Conservation (phyloP, 202 grass and related monocot species). For the Bolboschoenoplectus hybrid region DNA sequence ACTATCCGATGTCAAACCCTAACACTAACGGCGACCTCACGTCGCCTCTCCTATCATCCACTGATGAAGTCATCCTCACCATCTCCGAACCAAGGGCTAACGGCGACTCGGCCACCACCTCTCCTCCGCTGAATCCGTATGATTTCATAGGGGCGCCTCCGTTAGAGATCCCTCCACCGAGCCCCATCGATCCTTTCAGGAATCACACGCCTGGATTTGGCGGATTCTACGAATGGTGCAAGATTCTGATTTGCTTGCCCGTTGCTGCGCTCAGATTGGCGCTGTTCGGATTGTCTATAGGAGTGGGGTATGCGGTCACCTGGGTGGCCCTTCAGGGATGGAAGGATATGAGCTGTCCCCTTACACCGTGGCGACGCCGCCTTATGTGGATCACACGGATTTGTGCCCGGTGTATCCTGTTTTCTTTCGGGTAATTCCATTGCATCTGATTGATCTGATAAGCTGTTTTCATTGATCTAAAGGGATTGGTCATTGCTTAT, state of each 20-base stretch:
- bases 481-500: neutral
- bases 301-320: conserved; percentile 69
- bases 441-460: conserved; percentile 39
- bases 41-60: conserved; percentile 53
- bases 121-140: conserved; percentile 52
- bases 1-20: conserved; percentile 39
- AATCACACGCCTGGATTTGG: conserved; percentile 67
- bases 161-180: conserved; percentile 25
- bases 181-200: conserved; percentile 74
- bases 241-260: conserved; percentile 65
- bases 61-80: conserved; percentile 49
- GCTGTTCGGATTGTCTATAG: conserved; percentile 70
- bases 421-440: conserved; percentile 81
- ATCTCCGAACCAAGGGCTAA: conserved; percentile 32
- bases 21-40: conserved; percentile 39
- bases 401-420: conserved; percentile 87
- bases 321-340: conserved; percentile 74
- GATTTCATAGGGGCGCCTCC: conserved; percentile 67
- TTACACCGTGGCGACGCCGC: conserved; percentile 69
- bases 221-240: conserved; percentile 62
- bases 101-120: conserved; percentile 39
- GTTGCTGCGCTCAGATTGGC: conserved; percentile 56
- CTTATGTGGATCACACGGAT: conserved; percentile 96
- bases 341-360: conserved; percentile 48
- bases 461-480: neutral